Evolutionary conservation across 2,329 filamentous ascomycete genomes (phyloP).

Genomic region (Aspergillus pseudoviridinutans): DNA sequence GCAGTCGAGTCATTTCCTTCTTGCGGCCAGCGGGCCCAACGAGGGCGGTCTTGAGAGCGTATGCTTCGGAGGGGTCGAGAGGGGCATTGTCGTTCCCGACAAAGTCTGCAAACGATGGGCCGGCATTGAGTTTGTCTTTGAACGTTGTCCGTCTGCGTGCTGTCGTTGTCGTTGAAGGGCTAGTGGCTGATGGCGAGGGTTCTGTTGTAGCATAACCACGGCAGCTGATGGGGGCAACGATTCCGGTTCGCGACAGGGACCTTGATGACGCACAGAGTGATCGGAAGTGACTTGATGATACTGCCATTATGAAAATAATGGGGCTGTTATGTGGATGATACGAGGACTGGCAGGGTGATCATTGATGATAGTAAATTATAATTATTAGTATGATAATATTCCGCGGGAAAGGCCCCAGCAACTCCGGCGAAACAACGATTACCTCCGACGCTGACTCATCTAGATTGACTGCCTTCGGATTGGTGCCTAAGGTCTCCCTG

Average conservation of each 20-base stretch:
- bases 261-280: constrained; percentile 27
- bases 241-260: constrained; percentile 13
- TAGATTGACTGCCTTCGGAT: no score
- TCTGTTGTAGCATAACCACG: constrained; percentile 40
- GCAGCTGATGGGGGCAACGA: constrained; percentile 15
- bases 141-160: constrained; percentile 55
- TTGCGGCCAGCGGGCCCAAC: constrained; percentile 60
- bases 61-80: constrained; percentile 49
- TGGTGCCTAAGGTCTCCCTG: background rate
- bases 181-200: constrained; percentile 29
- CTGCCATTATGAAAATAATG: constrained; percentile 28
- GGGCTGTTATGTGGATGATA: constrained; percentile 4
- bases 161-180: constrained; percentile 44
- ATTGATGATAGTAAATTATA: background rate
- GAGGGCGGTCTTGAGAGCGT: constrained; percentile 58
- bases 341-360: constrained; percentile 21
- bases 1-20: constrained; percentile 69
- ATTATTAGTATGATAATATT: background rate
- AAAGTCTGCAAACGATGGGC: constrained; percentile 63
- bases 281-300: constrained; percentile 29
- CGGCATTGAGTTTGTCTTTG: constrained; percentile 60
- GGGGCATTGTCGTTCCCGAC: constrained; percentile 43
- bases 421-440: background rate
- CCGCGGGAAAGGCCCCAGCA: background rate
- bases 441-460: background rate